phyloP scores from a whole-genome alignment of 2,329 filamentous ascomycete species.

The Arthrinium phaeospermum region DNA sequence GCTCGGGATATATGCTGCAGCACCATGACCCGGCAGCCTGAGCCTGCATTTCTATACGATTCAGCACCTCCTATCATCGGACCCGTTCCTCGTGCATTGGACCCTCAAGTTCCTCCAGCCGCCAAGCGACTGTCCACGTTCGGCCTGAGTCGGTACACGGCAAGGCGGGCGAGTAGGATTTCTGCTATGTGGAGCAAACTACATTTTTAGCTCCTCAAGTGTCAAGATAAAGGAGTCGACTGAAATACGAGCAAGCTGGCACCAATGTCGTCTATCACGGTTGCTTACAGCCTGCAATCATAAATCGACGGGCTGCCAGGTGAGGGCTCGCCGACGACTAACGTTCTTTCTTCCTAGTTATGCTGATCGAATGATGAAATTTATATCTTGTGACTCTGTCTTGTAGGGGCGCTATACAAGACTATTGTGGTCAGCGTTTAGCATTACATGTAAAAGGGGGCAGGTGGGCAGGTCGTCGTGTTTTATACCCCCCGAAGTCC shows the following conservation, averaged over 20 bases:
- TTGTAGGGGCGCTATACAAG: background rate
- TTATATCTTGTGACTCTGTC: background rate
- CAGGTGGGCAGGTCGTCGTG: background rate
- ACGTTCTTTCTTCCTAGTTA: background rate
- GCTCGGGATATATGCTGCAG: background rate
- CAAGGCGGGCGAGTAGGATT: background rate
- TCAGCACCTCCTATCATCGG: slow-evolving; percentile 14
- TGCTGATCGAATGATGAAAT: background rate
- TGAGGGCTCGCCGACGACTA: background rate
- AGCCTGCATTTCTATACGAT: background rate
- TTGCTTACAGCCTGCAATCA: background rate
- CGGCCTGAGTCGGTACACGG: slow-evolving; percentile 1
- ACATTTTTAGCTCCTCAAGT: background rate
- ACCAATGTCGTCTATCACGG: background rate
- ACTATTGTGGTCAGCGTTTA: background rate
- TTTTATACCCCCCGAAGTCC: background rate
- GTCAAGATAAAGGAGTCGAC: background rate
- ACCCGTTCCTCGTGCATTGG: background rate
- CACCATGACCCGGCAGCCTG: background rate
- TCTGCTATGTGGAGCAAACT: background rate
- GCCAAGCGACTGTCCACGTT: background rate
- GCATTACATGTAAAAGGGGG: background rate
- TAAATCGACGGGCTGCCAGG: background rate
- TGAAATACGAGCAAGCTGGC: background rate
- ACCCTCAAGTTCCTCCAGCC: background rate